Conservation (phyloP, 306 rosid genomes). For the Fagus sylvatica region DNA sequence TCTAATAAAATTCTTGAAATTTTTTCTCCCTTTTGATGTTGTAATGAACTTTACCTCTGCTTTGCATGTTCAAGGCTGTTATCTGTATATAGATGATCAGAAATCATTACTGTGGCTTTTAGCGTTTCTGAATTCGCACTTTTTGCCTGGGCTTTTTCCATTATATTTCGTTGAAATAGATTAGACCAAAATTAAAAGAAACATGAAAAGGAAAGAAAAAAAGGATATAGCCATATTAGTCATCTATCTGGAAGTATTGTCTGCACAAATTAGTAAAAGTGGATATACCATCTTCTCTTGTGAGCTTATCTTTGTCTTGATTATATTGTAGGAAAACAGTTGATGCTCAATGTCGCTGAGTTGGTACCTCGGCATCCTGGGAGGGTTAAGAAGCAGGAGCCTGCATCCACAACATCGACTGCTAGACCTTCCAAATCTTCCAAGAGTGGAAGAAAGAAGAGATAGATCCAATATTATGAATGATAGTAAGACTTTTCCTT, state of each 20-base stretch:
- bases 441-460: constrained; percentile 79
- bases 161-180: too few species aligned
- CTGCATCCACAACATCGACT: constrained; percentile 50
- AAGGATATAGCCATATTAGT: neutral
- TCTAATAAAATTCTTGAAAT: neutral
- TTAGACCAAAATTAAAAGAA: neutral
- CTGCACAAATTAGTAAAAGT: neutral
- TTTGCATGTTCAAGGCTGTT: neutral
- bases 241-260: neutral
- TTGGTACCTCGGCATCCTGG: constrained; percentile 90
- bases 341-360: constrained; percentile 68
- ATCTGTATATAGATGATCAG: neutral
- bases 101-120: neutral
- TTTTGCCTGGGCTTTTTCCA: neutral
- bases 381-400: constrained; percentile 79
- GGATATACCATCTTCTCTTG: neutral
- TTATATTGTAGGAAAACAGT: constrained; percentile 64
- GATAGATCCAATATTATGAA: constrained; percentile 29
- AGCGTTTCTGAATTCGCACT: neutral
- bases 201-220: neutral
- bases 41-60: neutral
- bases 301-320: neutral
- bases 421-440: constrained; percentile 77
- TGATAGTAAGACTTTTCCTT: neutral
- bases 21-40: neutral